Conservation (phyloP, 2,329 filamentous ascomycete genomes). For the Dichotomopilus funicola region DNA sequence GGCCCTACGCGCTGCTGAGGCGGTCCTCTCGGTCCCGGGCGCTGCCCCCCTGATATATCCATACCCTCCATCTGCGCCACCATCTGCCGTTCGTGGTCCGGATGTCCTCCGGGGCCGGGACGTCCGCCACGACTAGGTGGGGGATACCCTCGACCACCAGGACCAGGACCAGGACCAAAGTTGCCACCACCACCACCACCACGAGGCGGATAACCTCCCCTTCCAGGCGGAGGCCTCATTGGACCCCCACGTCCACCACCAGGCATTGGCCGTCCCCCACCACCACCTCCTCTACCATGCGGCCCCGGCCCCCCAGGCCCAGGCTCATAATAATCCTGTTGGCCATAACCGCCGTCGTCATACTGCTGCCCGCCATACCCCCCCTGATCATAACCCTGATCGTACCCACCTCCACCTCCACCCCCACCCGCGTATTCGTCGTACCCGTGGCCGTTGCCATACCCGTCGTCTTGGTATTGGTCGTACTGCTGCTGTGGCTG, state of each 20-base stretch:
- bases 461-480: conserved; percentile 34
- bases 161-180: conserved; percentile 22
- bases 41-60: conserved; percentile 30
- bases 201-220: conserved; percentile 37
- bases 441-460: conserved; percentile 39
- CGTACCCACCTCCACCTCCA: conserved; percentile 31
- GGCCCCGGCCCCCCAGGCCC: conserved; percentile 29
- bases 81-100: conserved; percentile 37
- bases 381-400: conserved; percentile 35
- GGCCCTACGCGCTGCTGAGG: conserved; percentile 28
- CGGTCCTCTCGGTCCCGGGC: conserved; percentile 24
- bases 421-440: conserved; percentile 30
- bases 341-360: conserved; percentile 39
- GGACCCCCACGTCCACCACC: conserved; percentile 12
- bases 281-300: conserved; percentile 40
- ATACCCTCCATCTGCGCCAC: conserved; percentile 37
- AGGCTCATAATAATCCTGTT: conserved; percentile 41
- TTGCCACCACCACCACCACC: conserved; percentile 38
- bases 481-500: conserved; percentile 35
- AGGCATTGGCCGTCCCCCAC: conserved; percentile 30
- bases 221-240: conserved; percentile 23
- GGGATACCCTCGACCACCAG: conserved; percentile 37
- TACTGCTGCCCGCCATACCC: conserved; percentile 30
- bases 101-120: conserved; percentile 29
- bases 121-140: conserved; percentile 38